phyloP scores from a whole-genome alignment of 768 basidiomycete genomes.

The Suillus subalutaceus region DNA sequence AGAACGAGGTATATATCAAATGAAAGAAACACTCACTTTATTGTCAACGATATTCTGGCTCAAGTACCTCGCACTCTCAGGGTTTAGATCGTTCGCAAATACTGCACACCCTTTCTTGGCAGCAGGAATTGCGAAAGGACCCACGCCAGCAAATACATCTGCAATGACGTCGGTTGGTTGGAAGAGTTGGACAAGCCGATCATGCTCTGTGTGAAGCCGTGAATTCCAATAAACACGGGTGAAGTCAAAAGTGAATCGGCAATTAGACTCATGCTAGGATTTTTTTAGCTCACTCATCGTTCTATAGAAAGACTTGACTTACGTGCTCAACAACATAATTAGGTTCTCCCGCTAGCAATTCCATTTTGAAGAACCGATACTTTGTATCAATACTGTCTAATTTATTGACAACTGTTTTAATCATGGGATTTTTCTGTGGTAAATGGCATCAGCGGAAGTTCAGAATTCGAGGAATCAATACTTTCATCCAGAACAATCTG shows the following conservation, averaged over 20 bases:
- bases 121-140: slow-evolving; percentile 93
- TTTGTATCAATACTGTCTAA: slow-evolving; percentile 80
- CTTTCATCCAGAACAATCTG: slow-evolving; percentile 90
- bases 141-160: slow-evolving; percentile 97
- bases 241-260: slow-evolving; percentile 92
- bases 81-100: slow-evolving; percentile 93
- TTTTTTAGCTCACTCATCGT: slow-evolving; percentile 7
- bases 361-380: slow-evolving; percentile 97
- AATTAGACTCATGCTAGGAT: slow-evolving; percentile 77
- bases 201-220: slow-evolving; percentile 88
- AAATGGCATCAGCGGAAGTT: slow-evolving; percentile 15
- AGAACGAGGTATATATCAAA: slow-evolving; percentile 2
- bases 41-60: slow-evolving; percentile 73
- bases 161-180: slow-evolving; percentile 77
- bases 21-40: slow-evolving; percentile 51
- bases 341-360: slow-evolving; percentile 88
- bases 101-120: slow-evolving; percentile 91
- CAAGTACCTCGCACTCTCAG: slow-evolving; percentile 80
- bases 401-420: slow-evolving; percentile 95
- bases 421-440: slow-evolving; percentile 78
- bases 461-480: slow-evolving; percentile 10
- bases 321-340: slow-evolving; percentile 89
- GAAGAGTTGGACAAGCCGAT: slow-evolving; percentile 78
- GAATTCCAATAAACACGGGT: slow-evolving; percentile 98
- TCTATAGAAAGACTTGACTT: background rate